phyloP scores from a whole-genome alignment of 768 basidiomycete species.

The Tulasnella calospora region DNA sequence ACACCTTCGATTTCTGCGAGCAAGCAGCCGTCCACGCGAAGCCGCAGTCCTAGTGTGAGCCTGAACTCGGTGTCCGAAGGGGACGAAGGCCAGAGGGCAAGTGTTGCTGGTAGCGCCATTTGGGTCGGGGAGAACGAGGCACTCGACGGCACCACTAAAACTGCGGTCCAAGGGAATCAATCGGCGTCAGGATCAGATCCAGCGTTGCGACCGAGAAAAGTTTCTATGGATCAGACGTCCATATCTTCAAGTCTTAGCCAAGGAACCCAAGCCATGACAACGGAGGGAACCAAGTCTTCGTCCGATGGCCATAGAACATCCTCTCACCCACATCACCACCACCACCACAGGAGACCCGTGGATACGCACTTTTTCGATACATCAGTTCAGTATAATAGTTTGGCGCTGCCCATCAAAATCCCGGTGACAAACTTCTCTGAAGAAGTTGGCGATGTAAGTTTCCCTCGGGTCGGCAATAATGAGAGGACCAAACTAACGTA shows the following conservation, averaged over 20 bases:
- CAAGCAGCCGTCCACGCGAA: constrained; percentile 5
- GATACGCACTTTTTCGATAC: constrained; percentile 96
- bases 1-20: not conserved
- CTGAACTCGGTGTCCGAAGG: constrained; percentile 21
- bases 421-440: constrained; percentile 85
- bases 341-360: constrained; percentile 51
- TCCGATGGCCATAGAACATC: constrained; percentile 1
- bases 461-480: constrained; percentile 20
- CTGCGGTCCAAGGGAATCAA: not conserved
- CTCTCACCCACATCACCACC: constrained; percentile 46
- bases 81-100: not conserved
- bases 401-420: constrained; percentile 83
- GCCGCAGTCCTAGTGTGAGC: constrained; percentile 13
- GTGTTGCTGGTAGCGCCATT: constrained; percentile 9
- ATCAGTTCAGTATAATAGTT: constrained; percentile 70
- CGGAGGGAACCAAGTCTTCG: not conserved
- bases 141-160: not conserved
- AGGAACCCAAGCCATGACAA: constrained; percentile 5
- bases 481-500: not conserved
- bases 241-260: constrained; percentile 13
- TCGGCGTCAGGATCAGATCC: constrained; percentile 5
- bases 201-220: not conserved
- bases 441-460: constrained; percentile 91
- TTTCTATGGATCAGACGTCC: constrained; percentile 18
- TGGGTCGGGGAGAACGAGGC: constrained; percentile 20